Evolutionary conservation across 305 asterid species (phyloP).

Genomic region (Striga hermonthica): DNA sequence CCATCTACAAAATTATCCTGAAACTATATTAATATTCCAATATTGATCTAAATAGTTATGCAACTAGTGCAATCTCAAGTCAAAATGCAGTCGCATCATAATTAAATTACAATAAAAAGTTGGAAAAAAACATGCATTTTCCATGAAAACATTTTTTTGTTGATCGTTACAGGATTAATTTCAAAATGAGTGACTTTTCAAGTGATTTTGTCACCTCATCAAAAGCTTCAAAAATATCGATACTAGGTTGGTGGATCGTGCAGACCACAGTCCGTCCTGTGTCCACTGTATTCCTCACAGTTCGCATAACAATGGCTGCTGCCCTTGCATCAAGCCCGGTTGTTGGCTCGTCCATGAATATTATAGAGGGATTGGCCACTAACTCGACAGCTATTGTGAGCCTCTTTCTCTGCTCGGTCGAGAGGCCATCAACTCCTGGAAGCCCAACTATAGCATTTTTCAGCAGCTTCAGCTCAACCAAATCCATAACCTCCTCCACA

Average conservation of each 20-base stretch:
- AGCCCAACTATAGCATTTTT: slow-evolving; percentile 79
- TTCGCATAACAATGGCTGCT: slow-evolving; percentile 91
- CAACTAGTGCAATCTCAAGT: no score
- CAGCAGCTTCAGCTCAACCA: slow-evolving; percentile 70
- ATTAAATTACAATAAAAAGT: no score
- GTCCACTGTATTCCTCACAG: slow-evolving; percentile 85
- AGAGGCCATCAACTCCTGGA: slow-evolving; percentile 82
- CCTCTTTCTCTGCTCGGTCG: slow-evolving; percentile 87
- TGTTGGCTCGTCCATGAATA: slow-evolving; percentile 92
- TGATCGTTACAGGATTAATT: no score
- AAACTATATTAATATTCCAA: no score
- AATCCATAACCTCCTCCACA: slow-evolving; percentile 86
- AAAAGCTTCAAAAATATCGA: slow-evolving; percentile 85
- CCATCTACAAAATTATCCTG: no score
- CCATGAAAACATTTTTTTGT: no score
- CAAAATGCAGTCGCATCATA: no score
- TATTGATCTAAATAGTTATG: no score
- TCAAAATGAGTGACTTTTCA: no score
- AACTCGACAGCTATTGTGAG: slow-evolving; percentile 84
- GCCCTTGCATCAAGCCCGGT: slow-evolving; percentile 95
- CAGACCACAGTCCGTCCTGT: slow-evolving; percentile 93
- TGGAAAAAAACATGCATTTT: no score
- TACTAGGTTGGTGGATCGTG: slow-evolving; percentile 92
- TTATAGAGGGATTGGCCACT: slow-evolving; percentile 85
- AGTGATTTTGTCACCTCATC: slow-evolving; percentile 54